phyloP scores from a whole-genome alignment of 805 yeast genomes.

The Metschnikowia dekortorum region DNA sequence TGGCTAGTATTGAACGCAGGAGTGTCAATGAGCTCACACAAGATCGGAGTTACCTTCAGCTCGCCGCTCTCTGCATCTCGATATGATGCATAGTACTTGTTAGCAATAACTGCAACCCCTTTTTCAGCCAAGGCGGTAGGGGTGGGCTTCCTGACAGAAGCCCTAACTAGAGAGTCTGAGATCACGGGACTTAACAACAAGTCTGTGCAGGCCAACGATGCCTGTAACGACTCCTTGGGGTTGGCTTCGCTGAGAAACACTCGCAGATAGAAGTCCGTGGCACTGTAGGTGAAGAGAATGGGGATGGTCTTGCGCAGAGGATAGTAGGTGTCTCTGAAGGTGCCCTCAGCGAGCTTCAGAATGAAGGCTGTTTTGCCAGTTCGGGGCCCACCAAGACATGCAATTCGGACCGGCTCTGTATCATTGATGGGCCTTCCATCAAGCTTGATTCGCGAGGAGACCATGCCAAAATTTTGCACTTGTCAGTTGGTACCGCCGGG shows the following conservation, averaged over 20 bases:
- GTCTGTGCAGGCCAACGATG: conserved; percentile 10
- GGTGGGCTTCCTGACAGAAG: neutral
- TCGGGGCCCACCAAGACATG: conserved; percentile 55
- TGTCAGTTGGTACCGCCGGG: neutral
- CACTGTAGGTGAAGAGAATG: conserved; percentile 50
- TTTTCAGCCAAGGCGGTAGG: neutral
- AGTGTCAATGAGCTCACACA: conserved; percentile 68
- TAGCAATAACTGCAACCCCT: conserved; percentile 3
- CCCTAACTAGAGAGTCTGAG: conserved; percentile 16
- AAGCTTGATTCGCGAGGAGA: neutral
- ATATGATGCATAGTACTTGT: conserved; percentile 21
- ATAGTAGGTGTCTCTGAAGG: conserved; percentile 64
- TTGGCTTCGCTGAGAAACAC: conserved; percentile 23
- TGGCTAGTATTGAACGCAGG: conserved; percentile 65
- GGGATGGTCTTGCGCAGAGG: conserved; percentile 66
- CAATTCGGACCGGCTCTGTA: conserved; percentile 49
- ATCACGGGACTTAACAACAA: conserved; percentile 29
- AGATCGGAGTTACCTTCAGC: conserved; percentile 39
- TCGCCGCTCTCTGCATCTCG: conserved; percentile 1
- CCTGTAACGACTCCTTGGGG: conserved; percentile 11
- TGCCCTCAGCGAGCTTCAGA: conserved; percentile 43
- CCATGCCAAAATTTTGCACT: neutral
- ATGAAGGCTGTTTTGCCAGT: conserved; percentile 61
- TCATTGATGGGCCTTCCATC: conserved; percentile 8
- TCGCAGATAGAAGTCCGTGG: conserved; percentile 23